Evolutionary conservation across 2,329 filamentous ascomycete genomes (phyloP), one percentile per base, ranked within the genome.

Genomic region (Curvularia verruculosa): DNA sequence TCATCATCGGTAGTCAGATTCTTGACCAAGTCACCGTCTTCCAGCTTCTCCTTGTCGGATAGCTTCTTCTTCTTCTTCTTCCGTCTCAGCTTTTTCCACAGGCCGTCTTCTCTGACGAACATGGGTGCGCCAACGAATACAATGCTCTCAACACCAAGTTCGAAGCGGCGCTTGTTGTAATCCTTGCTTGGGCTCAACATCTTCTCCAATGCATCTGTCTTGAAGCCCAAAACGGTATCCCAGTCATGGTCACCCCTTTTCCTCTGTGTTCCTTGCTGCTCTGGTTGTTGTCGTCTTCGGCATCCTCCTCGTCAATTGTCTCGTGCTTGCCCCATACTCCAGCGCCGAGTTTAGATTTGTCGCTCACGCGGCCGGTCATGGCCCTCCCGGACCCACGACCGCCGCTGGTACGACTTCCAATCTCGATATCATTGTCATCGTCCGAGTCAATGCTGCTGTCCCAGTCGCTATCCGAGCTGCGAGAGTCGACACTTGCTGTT

Each of bases 101-200:
- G 49, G 1, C 75, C 76, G 47, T 78, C 75, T 2, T 77, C 75
- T 19, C 75, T 61, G n/a, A 76, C 72, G 59, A 77, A 78, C 71
- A 77, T 78, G 23, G 76, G 76, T n/a, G 74, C 73, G 24, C 76
- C 76, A 1, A 78, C 66, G 51, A 78, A 78, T 8, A 76, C 74
- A 15, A 77, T 65, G 39, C 73, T 70, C 58, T 78, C 76, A 3
- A 78, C 72, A 1, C 75, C 76, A 9, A 77, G 61, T 62, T 78
- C 76, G 58, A 78, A 78, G 31, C 72, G 66, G 24, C 70, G 63
- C 69, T 78, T 78, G 54, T 78, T 77, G 59, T 75, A 77, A 6
- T 71, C 68, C 47, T 68, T 69, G 41, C 61, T 64, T 7, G 76
- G 76, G 53, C 67, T 75, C 24, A 78, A 61, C 61, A 78, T 73